These are phyloP conservation scores for Hypoxylon fuscum DNA, from an alignment of 495 filamentous ascomycete genomes.

Conservation along the genomic window DNA sequence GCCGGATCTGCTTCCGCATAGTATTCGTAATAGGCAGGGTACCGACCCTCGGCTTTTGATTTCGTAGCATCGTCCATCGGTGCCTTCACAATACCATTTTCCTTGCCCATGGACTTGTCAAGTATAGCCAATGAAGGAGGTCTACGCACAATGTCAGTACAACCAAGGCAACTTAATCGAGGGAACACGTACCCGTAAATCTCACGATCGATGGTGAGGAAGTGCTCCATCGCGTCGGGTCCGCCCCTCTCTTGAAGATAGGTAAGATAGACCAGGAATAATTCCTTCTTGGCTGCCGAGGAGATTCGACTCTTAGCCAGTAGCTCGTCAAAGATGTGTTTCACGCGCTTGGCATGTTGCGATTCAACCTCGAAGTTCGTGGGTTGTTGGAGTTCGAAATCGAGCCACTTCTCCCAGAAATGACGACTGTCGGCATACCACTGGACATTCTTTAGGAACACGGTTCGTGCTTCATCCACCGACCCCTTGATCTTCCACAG, in stretches of 20 bases:
- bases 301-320: slow-evolving; percentile 77
- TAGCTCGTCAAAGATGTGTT: slow-evolving; percentile 81
- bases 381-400: slow-evolving; percentile 90
- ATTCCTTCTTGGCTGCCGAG: slow-evolving; percentile 72
- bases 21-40: slow-evolving; percentile 72
- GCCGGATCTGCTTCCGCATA: slow-evolving; percentile 59
- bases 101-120: slow-evolving; percentile 61
- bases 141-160: slow-evolving; percentile 42
- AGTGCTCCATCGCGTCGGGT: slow-evolving; percentile 86
- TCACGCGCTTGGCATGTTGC: slow-evolving; percentile 76
- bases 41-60: slow-evolving; percentile 68
- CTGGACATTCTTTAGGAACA: slow-evolving; percentile 83
- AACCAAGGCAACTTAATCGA: slow-evolving; percentile 1
- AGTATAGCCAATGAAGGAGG: slow-evolving; percentile 60
- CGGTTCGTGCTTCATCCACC: slow-evolving; percentile 82
- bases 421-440: slow-evolving; percentile 86
- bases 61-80: slow-evolving; percentile 71
- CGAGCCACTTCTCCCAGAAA: slow-evolving; percentile 91
- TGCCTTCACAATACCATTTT: slow-evolving; percentile 66
- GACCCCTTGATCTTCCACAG: slow-evolving; percentile 92
- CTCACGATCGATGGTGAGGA: slow-evolving; percentile 83
- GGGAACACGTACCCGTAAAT: slow-evolving; percentile 74
- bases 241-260: slow-evolving; percentile 87
- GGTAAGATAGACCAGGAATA: slow-evolving; percentile 80
- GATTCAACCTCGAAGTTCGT: slow-evolving; percentile 71